phyloP scores from a whole-genome alignment of 2,329 filamentous ascomycete species.

The Immersiporthe knoxdaviesiana region DNA sequence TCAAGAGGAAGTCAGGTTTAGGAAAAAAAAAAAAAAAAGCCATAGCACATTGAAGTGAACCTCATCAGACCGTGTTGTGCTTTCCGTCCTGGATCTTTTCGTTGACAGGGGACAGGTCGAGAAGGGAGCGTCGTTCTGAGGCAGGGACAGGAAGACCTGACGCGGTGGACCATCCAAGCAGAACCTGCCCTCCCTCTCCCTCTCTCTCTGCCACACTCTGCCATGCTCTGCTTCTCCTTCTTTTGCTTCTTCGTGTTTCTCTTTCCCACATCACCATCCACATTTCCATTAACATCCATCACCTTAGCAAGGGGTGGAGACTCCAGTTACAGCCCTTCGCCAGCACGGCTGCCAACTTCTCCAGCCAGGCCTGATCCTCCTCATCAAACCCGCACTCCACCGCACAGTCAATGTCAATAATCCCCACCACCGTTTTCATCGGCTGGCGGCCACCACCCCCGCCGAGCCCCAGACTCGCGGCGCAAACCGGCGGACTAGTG shows the following conservation, averaged over 20 bases:
- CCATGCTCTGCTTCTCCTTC: background rate
- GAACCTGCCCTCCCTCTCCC: background rate
- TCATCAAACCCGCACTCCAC: constrained; percentile 68
- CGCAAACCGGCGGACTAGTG: too few species aligned
- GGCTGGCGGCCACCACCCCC: constrained; percentile 30
- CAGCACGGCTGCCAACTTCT: constrained; percentile 66
- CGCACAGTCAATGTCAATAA: constrained; percentile 75
- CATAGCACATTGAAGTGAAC: background rate
- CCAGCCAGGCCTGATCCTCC: constrained; percentile 67
- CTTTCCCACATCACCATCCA: background rate
- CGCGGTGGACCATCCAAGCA: background rate
- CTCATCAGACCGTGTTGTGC: background rate
- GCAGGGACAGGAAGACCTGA: background rate
- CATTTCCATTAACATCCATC: background rate
- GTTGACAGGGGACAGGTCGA: background rate
- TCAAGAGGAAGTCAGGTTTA: background rate
- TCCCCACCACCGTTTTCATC: constrained; percentile 53
- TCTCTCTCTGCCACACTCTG: too few species aligned
- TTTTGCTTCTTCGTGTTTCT: background rate
- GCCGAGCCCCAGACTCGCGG: too few species aligned
- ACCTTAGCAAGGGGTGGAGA: too few species aligned
- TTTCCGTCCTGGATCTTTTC: background rate
- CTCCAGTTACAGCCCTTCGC: constrained; percentile 67
- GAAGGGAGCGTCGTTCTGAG: background rate
- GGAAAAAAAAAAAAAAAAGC: too few species aligned